Conservation (phyloP, 805 yeast genomes). For the Wickerhamiella nectarea region DNA sequence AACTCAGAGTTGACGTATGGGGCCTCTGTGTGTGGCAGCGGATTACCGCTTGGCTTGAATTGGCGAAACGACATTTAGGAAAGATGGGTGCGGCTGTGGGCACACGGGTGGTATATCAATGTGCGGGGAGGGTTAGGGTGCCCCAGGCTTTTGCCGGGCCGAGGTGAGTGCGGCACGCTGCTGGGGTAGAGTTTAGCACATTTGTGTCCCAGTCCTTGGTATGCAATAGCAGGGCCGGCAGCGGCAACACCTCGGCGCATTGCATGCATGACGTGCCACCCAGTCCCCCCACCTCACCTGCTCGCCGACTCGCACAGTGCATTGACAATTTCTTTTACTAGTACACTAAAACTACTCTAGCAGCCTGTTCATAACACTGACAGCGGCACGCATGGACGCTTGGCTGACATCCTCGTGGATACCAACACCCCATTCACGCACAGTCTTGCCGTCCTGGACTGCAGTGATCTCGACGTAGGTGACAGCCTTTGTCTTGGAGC, state of each 20-base stretch:
- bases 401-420: constrained; percentile 79
- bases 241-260: too few species aligned
- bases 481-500: constrained; percentile 60
- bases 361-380: constrained; percentile 27
- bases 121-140: constrained; percentile 8
- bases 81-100: neutral
- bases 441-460: constrained; percentile 30
- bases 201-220: too few species aligned
- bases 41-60: constrained; percentile 10
- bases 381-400: constrained; percentile 52
- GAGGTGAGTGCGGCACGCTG: too few species aligned
- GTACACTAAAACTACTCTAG: too few species aligned
- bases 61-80: constrained; percentile 1
- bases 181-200: too few species aligned
- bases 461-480: constrained; percentile 55
- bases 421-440: constrained; percentile 76
- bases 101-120: neutral
- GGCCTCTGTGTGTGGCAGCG: constrained; percentile 29
- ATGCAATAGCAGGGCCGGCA: too few species aligned
- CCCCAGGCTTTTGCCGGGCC: neutral
- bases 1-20: constrained; percentile 33
- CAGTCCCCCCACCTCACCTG: too few species aligned
- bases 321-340: too few species aligned
- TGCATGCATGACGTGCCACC: too few species aligned
- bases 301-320: too few species aligned